Evolutionary conservation across 2,329 filamentous ascomycete genomes (phyloP).

Genomic region (Beauveria bassiana): DNA sequence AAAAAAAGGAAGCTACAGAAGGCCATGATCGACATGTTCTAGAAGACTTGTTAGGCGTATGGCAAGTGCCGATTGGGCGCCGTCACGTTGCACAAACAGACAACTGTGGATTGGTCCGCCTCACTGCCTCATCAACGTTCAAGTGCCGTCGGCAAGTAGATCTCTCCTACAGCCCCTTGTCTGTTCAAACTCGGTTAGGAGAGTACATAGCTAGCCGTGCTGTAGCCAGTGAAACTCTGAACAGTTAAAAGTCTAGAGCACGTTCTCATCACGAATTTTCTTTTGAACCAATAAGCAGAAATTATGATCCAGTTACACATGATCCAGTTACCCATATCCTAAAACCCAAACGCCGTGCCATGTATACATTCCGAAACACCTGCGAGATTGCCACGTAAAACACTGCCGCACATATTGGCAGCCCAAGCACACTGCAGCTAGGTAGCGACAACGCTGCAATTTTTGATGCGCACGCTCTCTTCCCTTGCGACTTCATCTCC

Average conservation of each 20-base stretch:
- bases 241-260: too few relatives aligned
- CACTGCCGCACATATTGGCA: background rate
- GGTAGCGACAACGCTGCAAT: too few relatives aligned
- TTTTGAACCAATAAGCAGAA: background rate
- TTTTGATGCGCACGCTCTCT: background rate
- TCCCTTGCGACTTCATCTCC: background rate
- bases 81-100: background rate
- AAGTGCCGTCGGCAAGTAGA: background rate
- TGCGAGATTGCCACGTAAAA: background rate
- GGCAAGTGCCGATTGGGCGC: background rate
- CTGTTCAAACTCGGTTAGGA: too few relatives aligned
- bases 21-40: background rate
- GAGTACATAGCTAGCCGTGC: too few relatives aligned
- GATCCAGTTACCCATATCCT: background rate
- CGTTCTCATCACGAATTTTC: too few relatives aligned
- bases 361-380: background rate
- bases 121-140: background rate
- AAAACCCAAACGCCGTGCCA: background rate
- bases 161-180: background rate
- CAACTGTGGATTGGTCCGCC: background rate
- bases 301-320: background rate
- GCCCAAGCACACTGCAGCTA: background rate
- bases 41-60: background rate
- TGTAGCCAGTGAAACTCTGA: too few relatives aligned
- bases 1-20: background rate